Evolutionary conservation across 495 filamentous ascomycete genomes (phyloP), one percentile per base, ranked within the genome.

Genomic region (Lasiosphaeria miniovina): DNA sequence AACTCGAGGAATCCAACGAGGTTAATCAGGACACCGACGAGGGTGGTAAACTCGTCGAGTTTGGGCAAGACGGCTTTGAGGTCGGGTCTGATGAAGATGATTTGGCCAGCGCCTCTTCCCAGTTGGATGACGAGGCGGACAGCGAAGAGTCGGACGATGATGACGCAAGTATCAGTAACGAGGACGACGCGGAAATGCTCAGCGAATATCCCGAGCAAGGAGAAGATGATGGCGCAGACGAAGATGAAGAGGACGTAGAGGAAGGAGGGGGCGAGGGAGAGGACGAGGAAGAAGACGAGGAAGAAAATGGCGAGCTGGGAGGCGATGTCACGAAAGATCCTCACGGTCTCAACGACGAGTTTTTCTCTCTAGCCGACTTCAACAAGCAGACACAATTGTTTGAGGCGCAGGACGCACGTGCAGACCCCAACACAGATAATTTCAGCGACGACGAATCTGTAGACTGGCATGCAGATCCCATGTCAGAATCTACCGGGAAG

Each of bases 321-420:
- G 73, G 76, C n/a, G 72, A 73, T 35, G 66, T 78, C 33, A 72
- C 80, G 14, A 75, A 82, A 55, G 81, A 83, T 53, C 77, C 80
- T 38, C 68, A 79, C 61, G 81, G 84, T 33, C 74, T 91, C 70
- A 98, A 98, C 69, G 94, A 98, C 67, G 94, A 91, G 4, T 98
- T 98, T 75, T 98, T 98, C 75, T 96, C 91, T 1, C 96, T 98
- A 61, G 92, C 98, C 60, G 87, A 96, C 54, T 98, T 98, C 82
- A 98, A 98, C 80, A 90, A 87, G 65, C 89, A 95, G 67, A 88
- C 90, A 4, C 89, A 96, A 65, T 83, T 86, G 59, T 82, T 95
- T 36, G 95, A 98, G 70, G 85, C 88, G 64, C 87, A 89, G 70
- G 94, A 98, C 75, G 80, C 79, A 10, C 73, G 77, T 35, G 82